Base-by-base conservation (phyloP, 495 filamentous ascomycete genomes). In the Cercophora sp. region DNA sequence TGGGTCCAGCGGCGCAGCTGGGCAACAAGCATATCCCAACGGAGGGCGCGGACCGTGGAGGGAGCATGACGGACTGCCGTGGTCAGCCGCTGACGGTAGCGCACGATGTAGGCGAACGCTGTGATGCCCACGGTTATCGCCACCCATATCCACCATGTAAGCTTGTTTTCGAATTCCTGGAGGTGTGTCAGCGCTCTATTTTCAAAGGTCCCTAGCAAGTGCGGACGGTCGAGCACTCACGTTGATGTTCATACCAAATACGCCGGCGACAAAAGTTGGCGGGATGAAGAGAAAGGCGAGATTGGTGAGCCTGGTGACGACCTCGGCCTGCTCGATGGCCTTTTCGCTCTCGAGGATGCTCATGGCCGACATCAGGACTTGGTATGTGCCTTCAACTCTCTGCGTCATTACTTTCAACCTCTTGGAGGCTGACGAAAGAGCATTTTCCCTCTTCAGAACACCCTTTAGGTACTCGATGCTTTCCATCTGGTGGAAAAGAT, bases 221-320 rank as follows among this genome's bases (percentile, higher is more conserved):
- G 34, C 13, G 34, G 19, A 16, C 13, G 11, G 13, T 5, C 34
- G n/a, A 4, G n/a, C 5, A n/a, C 36, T 39, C n/a, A 39, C 36
- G 3, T 8, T 18, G 36, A 39, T 19, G n/a, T 74, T 70, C 71
- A 74, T 74, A 2, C 71, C 67, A 23, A 69, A 72, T n/a, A 68
- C 52, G 6, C 57, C 57, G 0, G 62, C 40, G 35, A 62, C 56
- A 43, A 68, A 62, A 0, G 62, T 64, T 2, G 64, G 39, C 8
- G 65, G 62, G 2, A 68, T 39, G 59, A 53, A 58, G 23, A 59
- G 35, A 15, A 55, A 48, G 18, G 68, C 66, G 2, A 70, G 51
- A 11, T 55, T 9, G 3, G 67, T 69, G 45, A 70, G 36, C 45
- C 59, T 55, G 6, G 34, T 35, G 24, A 70, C 47, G 20, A 45